Base-by-base conservation (phyloP, 1,284 basidiomycete genomes). In the Lentinula novae-zelandiae region DNA sequence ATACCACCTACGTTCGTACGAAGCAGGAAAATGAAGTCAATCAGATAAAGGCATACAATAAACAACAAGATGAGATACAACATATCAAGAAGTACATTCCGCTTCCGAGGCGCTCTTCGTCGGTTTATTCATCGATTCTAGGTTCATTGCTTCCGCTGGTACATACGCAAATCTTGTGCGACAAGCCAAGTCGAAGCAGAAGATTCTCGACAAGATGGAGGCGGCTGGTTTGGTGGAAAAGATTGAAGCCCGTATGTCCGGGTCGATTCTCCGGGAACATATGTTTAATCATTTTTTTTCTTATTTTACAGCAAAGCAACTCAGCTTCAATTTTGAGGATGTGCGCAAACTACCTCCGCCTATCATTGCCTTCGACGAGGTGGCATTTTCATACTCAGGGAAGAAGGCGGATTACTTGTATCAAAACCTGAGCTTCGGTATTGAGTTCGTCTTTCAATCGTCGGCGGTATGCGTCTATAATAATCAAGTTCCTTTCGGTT, bases 131-230 rank as follows among this genome's bases (percentile, higher is more conserved):
- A 5, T 17, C 38, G 7, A 36, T 39, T 33, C 5, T 64, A 94
- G 92, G 72, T 95, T 98, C 83, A 98, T 98, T 69, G 95, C 96
- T 13, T 96, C 93, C 48, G 96, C 96, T 49, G 96, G 96, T 87
- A 98, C 96, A 52, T 98, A 98, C 73, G 96, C 96, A 72, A 99
- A 98, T 77, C 85, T 98, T 69, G 96, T 98, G 71, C 94, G 90
- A 74, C 96, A 99, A 78, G 96, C 96, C 70, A 98, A 99, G 81
- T 98, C 95, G 54, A 99, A 99, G 80, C 96, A 98, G 76, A 98
- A 99, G 82, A 97, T 97, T 66, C 97, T 99, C 76, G 96, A 99
- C 84, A 99, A 99, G 86, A 98, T 99, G 96, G 96, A 98, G 82
- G 96, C 96, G n/a, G 96, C 96, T 12, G 96, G 96, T 69, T 82